Conservation (phyloP, 116 monocot species). For the Thalassia testudinum region DNA sequence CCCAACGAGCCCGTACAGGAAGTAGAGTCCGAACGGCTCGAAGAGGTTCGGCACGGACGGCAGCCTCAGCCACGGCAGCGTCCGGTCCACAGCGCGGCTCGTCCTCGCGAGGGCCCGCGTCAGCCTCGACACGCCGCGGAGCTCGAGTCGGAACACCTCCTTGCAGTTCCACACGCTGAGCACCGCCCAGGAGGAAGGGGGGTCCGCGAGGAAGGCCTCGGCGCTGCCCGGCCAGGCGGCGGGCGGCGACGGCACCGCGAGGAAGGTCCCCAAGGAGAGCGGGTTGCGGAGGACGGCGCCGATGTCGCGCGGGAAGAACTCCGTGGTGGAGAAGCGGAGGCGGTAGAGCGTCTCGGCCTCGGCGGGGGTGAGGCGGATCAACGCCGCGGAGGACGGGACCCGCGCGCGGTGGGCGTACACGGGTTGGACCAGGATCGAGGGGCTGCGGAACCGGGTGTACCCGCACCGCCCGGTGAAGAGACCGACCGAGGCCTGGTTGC, state of each 20-base stretch:
- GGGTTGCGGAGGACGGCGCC: constrained; percentile 54
- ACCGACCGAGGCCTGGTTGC: constrained; percentile 51
- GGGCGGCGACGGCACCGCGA: constrained; percentile 42
- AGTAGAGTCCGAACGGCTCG: constrained; percentile 66
- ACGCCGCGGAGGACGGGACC: constrained; percentile 13
- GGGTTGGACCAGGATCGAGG: constrained; percentile 78
- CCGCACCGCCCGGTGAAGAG: constrained; percentile 67
- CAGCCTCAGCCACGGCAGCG: constrained; percentile 45
- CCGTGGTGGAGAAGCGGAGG: constrained; percentile 39
- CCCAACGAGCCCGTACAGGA: constrained; percentile 74
- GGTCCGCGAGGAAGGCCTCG: constrained; percentile 32
- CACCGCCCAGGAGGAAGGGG: constrained; percentile 77
- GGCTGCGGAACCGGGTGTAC: constrained; percentile 74
- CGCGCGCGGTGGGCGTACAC: constrained; percentile 64
- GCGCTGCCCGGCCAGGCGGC: constrained; percentile 9
- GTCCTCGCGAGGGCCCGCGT: constrained; percentile 27
- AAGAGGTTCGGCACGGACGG: constrained; percentile 83
- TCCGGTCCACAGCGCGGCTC: constrained; percentile 38
- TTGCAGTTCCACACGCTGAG: constrained; percentile 82
- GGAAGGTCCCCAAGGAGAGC: constrained; percentile 60
- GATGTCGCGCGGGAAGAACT: constrained; percentile 94
- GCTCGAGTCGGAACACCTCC: constrained; percentile 56
- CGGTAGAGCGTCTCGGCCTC: constrained; percentile 68
- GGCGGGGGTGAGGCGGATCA: constrained; percentile 24
- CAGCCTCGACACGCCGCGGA: constrained; percentile 43